Conservation (phyloP, 1,284 basidiomycete species). For the Fomitopsis schrenkii region DNA sequence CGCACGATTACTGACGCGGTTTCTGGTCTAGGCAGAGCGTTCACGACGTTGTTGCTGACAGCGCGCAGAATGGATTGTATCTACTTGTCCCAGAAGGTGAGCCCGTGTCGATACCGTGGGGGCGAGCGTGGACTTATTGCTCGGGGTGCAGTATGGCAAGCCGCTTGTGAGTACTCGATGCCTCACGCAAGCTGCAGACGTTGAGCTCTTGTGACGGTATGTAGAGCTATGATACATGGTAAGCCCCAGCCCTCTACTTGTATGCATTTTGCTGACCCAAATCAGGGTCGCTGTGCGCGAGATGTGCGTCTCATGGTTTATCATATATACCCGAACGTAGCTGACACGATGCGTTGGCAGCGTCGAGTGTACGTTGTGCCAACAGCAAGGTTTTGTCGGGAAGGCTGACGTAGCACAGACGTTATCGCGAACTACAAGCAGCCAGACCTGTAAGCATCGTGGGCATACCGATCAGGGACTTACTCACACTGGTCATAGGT, state of each 20-base stretch:
- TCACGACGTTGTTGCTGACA: not conserved
- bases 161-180: conserved; percentile 34
- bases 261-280: not conserved
- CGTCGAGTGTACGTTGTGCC: conserved; percentile 48
- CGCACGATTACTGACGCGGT: not conserved
- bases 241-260: conserved; percentile 8
- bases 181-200: not conserved
- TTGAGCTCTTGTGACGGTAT: not conserved
- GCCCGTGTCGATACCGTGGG: conserved; percentile 6
- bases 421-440: conserved; percentile 63
- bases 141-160: conserved; percentile 37
- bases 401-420: conserved; percentile 32
- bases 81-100: conserved; percentile 87
- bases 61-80: conserved; percentile 83
- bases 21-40: not conserved
- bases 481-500: conserved; percentile 34
- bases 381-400: not conserved
- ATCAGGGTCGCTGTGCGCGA: conserved; percentile 74
- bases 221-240: conserved; percentile 59
- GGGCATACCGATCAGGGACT: not conserved
- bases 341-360: conserved; percentile 36
- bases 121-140: not conserved
- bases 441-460: conserved; percentile 66
- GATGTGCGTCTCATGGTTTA: conserved; percentile 46
- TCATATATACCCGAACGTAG: conserved; percentile 59